Evolutionary conservation across 108 stramenopile species (phyloP).

Genomic region (Craspedostauros australis): DNA sequence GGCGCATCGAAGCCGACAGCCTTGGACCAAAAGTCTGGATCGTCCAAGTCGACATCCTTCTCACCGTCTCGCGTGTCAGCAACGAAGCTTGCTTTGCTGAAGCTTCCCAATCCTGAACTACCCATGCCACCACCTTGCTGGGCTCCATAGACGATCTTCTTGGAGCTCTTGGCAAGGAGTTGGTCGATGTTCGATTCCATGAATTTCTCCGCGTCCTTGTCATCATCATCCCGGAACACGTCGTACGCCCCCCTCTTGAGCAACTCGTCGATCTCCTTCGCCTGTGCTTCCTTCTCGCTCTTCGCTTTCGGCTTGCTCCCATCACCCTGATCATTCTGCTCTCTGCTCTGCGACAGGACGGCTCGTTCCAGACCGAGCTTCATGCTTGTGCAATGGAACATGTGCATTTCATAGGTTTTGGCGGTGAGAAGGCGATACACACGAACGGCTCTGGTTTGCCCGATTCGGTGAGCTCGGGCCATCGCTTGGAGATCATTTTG

Average conservation of each 20-base stretch:
- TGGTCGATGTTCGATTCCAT: constrained; percentile 90
- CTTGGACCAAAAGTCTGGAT: constrained; percentile 91
- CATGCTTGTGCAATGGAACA: constrained; percentile 95
- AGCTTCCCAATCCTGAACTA: constrained; percentile 70
- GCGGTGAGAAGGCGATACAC: constrained; percentile 75
- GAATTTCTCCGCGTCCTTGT: constrained; percentile 73
- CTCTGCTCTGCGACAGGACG: constrained; percentile 84
- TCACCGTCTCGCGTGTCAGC: constrained; percentile 74
- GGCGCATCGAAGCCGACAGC: constrained; percentile 71
- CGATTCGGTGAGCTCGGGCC: constrained; percentile 96
- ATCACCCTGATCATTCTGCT: constrained; percentile 35
- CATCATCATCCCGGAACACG: constrained; percentile 77
- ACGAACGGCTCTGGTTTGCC: constrained; percentile 70
- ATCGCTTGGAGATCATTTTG: constrained; percentile 96
- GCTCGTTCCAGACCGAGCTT: constrained; percentile 96
- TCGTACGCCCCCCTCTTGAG: constrained; percentile 87
- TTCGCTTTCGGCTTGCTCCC: constrained; percentile 51
- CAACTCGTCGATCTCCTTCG: constrained; percentile 74
- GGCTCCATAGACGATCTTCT: constrained; percentile 72
- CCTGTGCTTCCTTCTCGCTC: constrained; percentile 60
- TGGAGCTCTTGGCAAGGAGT: constrained; percentile 69
- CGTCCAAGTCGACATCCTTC: constrained; percentile 89
- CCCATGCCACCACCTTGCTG: constrained; percentile 39
- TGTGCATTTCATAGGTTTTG: constrained; percentile 96
- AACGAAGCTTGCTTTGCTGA: constrained; percentile 90